A percentile compares a stretch with the other conserved stretches of the same genome.
These are phyloP conservation scores for Irpex lacteus DNA, from an alignment of 1,284 basidiomycete species.

Conservation along the genomic window DNA sequence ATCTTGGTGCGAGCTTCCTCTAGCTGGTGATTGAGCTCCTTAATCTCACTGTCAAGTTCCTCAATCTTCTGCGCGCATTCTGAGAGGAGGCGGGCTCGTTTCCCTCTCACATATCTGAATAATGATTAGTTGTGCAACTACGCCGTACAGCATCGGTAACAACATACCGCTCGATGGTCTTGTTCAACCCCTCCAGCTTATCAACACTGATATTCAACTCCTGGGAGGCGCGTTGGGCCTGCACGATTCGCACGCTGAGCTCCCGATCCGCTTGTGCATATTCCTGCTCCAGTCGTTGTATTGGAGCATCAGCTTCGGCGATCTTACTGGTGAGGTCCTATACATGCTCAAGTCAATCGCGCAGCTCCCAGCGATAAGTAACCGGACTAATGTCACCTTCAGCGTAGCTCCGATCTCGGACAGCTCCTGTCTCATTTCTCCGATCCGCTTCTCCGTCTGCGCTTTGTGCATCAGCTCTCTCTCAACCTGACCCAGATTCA, in stretches of 20 bases:
- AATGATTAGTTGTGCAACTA: constrained; percentile 1
- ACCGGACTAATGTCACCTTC: constrained; percentile 21
- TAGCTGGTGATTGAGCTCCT: constrained; percentile 51
- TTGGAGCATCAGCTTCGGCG: constrained; percentile 61
- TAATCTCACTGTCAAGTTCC: constrained; percentile 58
- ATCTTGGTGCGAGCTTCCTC: constrained; percentile 54
- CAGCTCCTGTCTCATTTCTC: constrained; percentile 61
- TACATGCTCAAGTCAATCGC: constrained; percentile 4
- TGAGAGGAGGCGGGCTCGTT: constrained; percentile 59
- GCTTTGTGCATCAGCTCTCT: constrained; percentile 65
- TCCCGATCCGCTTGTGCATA: constrained; percentile 54
- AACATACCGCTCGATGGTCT: constrained; percentile 60
- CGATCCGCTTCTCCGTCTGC: constrained; percentile 58
- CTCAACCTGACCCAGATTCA: constrained; percentile 60
- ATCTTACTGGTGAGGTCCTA: constrained; percentile 72
- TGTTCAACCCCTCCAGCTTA: constrained; percentile 58
- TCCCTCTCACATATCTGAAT: constrained; percentile 71
- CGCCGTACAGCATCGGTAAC: background rate
- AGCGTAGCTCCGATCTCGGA: constrained; percentile 25
- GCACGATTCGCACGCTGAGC: constrained; percentile 45
- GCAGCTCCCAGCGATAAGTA: constrained; percentile 4
- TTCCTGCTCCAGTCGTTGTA: constrained; percentile 64
- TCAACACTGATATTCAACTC: constrained; percentile 68
- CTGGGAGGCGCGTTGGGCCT: constrained; percentile 56
- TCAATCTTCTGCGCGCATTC: constrained; percentile 63